Conservation (phyloP, 768 basidiomycete genomes). For the Sporobolomyces phaffii region DNA sequence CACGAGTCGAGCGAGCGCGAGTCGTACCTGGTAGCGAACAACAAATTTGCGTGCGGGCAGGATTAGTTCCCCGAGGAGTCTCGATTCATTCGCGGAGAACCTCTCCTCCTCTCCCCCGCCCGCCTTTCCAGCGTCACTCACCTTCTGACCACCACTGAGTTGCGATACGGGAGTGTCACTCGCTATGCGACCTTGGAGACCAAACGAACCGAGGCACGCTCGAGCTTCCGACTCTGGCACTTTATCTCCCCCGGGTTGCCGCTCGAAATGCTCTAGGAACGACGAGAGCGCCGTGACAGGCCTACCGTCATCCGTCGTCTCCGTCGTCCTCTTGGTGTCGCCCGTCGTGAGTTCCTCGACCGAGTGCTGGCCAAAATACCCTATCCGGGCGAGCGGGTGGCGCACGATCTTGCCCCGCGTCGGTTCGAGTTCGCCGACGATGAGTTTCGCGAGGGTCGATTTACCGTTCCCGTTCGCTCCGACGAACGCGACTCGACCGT, state of each 20-base stretch:
- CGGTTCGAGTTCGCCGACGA: slow-evolving; percentile 48
- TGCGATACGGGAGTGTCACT: slow-evolving; percentile 51
- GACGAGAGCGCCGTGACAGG: slow-evolving; percentile 45
- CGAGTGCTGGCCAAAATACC: slow-evolving; percentile 60
- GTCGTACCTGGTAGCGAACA: slow-evolving; percentile 59
- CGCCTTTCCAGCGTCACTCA: too few relatives aligned
- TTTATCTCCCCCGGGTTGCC: slow-evolving; percentile 27
- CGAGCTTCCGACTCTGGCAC: slow-evolving; percentile 50
- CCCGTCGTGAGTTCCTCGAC: slow-evolving; percentile 54
- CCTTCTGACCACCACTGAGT: slow-evolving; percentile 59
- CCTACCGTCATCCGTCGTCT: slow-evolving; percentile 36
- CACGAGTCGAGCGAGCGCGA: slow-evolving; percentile 57
- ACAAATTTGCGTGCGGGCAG: too few relatives aligned
- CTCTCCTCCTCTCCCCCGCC: too few relatives aligned
- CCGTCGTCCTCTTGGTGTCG: too few relatives aligned
- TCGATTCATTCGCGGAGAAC: too few relatives aligned
- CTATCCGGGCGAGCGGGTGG: slow-evolving; percentile 50
- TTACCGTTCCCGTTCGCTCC: slow-evolving; percentile 58
- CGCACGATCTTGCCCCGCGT: slow-evolving; percentile 38
- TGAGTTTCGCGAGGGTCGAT: slow-evolving; percentile 54
- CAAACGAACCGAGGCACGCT: slow-evolving; percentile 51
- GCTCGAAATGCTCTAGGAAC: slow-evolving; percentile 42
- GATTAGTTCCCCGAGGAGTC: too few relatives aligned
- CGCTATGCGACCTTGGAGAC: slow-evolving; percentile 49
- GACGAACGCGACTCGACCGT: slow-evolving; percentile 50